Evolutionary conservation across 169 alveolate genomes (phyloP).

Genomic region (Eimeria sp.): DNA sequence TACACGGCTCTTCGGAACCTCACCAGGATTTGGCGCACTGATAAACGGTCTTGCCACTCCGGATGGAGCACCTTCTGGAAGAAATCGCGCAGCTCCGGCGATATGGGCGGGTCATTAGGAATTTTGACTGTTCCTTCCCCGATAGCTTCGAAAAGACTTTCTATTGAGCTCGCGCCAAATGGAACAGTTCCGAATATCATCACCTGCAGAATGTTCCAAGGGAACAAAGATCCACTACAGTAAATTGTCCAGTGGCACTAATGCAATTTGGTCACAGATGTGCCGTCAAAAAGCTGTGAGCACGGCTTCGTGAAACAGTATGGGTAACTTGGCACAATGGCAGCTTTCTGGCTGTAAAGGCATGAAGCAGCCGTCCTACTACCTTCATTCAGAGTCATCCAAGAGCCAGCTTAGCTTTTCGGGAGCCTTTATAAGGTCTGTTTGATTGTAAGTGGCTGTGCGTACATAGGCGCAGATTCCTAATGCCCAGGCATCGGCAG

Average conservation of each 20-base stretch:
- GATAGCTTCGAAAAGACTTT: conserved; percentile 84
- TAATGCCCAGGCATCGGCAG: conserved; percentile 92
- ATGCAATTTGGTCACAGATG: background rate
- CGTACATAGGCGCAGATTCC: conserved; percentile 88
- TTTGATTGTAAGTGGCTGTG: background rate
- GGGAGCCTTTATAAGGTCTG: background rate
- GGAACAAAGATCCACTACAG: background rate
- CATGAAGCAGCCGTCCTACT: background rate
- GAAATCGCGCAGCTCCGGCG: conserved; percentile 59
- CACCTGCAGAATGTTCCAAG: conserved; percentile 25
- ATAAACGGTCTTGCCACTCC: conserved; percentile 53
- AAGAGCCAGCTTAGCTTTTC: background rate
- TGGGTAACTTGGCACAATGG: background rate
- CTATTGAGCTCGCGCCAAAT: conserved; percentile 84
- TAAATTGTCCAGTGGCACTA: background rate
- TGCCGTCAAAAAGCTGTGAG: background rate
- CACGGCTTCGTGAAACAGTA: background rate
- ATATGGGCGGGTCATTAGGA: conserved; percentile 81
- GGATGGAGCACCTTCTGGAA: conserved; percentile 48
- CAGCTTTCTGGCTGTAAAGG: background rate
- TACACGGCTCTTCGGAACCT: background rate
- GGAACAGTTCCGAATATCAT: conserved; percentile 88
- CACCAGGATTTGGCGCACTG: conserved; percentile 75
- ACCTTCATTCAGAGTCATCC: background rate
- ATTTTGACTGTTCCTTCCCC: conserved; percentile 77